phyloP scores from a whole-genome alignment of 257 asterid species.

The Galeopsis tetrahit region DNA sequence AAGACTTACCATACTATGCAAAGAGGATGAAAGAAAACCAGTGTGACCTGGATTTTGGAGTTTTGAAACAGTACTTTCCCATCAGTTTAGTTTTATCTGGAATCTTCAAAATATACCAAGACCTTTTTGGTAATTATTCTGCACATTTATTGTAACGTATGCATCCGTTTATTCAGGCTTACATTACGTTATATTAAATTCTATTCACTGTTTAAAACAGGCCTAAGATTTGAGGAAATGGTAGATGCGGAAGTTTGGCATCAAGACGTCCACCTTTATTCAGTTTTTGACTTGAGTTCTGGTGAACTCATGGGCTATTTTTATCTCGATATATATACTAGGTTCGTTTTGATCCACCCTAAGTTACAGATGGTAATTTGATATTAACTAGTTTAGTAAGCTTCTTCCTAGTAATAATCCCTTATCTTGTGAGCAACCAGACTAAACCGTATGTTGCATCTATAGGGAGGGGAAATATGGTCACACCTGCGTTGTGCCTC shows the following conservation, averaged over 20 bases:
- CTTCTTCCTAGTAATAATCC: constrained; percentile 7
- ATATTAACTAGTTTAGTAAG: background rate
- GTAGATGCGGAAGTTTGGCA: constrained; percentile 82
- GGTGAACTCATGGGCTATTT: constrained; percentile 82
- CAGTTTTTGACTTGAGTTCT: constrained; percentile 80
- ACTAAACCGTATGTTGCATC: constrained; percentile 35
- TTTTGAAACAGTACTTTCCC: constrained; percentile 83
- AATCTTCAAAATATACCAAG: constrained; percentile 91
- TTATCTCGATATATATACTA: constrained; percentile 81
- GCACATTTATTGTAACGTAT: constrained; percentile 9
- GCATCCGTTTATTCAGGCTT: constrained; percentile 18
- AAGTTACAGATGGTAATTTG: no score
- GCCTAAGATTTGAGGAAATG: constrained; percentile 80
- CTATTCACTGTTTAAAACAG: constrained; percentile 45
- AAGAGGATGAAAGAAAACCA: constrained; percentile 72
- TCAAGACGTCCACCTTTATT: constrained; percentile 77
- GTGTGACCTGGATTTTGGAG: constrained; percentile 75
- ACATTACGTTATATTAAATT: constrained; percentile 27
- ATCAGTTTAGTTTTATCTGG: constrained; percentile 83
- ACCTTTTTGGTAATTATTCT: constrained; percentile 74
- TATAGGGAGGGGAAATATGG: constrained; percentile 88
- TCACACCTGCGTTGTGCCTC: constrained; percentile 88
- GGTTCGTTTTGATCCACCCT: constrained; percentile 44
- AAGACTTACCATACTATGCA: constrained; percentile 80
- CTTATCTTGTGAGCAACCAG: constrained; percentile 22